Conservation (phyloP, 1,139 yeast species). For the Barnettozyma hawaiiensis region DNA sequence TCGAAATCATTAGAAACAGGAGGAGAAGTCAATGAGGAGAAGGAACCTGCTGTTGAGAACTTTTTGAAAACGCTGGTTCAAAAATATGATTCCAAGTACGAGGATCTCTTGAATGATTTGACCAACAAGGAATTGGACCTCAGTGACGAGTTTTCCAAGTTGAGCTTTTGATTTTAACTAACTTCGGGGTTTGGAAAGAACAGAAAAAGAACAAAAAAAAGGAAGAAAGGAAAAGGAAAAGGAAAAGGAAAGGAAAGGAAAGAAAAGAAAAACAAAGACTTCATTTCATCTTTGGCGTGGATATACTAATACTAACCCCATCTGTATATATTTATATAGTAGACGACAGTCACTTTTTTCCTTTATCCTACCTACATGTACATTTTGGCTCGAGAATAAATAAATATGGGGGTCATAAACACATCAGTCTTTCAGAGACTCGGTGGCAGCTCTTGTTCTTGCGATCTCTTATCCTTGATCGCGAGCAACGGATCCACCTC, state of each 20-base stretch:
- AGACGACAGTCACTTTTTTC: not conserved
- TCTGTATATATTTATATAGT: constrained; percentile 2
- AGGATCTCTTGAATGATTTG: constrained; percentile 12
- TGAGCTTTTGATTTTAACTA: not conserved
- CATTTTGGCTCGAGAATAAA: not conserved
- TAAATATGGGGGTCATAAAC: not conserved
- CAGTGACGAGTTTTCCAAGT: constrained; percentile 1
- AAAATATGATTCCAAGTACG: constrained; percentile 7
- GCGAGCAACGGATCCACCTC: constrained; percentile 18
- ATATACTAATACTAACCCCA: not conserved
- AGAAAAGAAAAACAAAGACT: too few species aligned
- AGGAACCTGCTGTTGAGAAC: not conserved
- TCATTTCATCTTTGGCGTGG: not conserved
- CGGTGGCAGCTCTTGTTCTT: constrained; percentile 13
- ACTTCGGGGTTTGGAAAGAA: too few species aligned
- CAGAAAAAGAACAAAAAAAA: too few species aligned
- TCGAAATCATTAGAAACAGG: too few species aligned
- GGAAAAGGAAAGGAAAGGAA: too few species aligned
- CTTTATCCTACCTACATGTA: too few species aligned
- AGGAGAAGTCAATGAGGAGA: too few species aligned
- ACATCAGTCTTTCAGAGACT: constrained; percentile 7
- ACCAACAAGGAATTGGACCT: constrained; percentile 11
- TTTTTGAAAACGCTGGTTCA: constrained; percentile 1
- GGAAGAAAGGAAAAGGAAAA: too few species aligned
- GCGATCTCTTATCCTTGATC: constrained; percentile 16